These are phyloP conservation scores for Starmerella asiatica DNA, from an alignment of 805 yeast species.

Conservation along the genomic window DNA sequence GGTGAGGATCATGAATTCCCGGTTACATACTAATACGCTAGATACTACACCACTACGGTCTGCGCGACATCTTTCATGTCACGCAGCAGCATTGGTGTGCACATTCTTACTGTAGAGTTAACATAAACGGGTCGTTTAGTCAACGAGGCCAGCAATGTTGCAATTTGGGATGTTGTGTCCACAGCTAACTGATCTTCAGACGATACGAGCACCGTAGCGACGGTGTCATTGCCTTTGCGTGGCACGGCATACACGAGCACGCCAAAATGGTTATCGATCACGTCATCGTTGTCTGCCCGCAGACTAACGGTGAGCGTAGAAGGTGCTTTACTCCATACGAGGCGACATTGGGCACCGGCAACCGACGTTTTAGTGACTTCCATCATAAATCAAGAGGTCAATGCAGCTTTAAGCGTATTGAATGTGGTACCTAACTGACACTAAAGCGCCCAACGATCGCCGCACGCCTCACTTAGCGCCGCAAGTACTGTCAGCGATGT, in stretches of 20 bases:
- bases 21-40: too few species aligned
- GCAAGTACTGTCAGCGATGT: too few species aligned
- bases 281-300: not conserved
- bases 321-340: constrained; percentile 7
- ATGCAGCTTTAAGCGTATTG: too few species aligned
- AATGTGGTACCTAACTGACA: too few species aligned
- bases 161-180: constrained; percentile 14
- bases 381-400: too few species aligned
- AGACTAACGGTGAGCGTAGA: constrained; percentile 17
- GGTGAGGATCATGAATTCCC: too few species aligned
- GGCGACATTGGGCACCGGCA: constrained; percentile 12
- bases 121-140: constrained; percentile 19
- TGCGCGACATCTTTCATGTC: constrained; percentile 4
- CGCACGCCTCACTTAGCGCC: too few species aligned
- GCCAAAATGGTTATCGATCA: constrained; percentile 11
- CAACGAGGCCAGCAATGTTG: constrained; percentile 14
- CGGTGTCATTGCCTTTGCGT: not conserved
- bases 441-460: too few species aligned
- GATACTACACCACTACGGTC: too few species aligned
- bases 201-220: constrained; percentile 11
- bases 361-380: constrained; percentile 6
- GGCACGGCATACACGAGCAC: constrained; percentile 21
- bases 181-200: constrained; percentile 8
- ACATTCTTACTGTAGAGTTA: constrained; percentile 12
- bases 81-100: constrained; percentile 3